phyloP scores from a whole-genome alignment of 1,139 yeast species.

The Debaryomyces sp. region DNA sequence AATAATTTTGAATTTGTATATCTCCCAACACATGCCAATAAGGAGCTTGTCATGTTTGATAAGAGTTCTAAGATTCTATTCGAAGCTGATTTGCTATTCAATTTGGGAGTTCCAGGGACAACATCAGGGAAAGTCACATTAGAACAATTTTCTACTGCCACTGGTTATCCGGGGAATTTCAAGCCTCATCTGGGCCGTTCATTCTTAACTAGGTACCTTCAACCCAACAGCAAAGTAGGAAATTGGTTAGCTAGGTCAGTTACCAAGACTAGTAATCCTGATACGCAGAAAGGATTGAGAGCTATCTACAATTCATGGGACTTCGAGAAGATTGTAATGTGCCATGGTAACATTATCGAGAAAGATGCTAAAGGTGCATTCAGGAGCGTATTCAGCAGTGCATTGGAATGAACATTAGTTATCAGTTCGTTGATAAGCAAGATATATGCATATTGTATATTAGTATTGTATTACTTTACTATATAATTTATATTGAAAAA shows the following conservation, averaged over 20 bases:
- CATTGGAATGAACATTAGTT: not conserved
- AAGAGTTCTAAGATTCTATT: conserved; percentile 47
- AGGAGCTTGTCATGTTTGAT: conserved; percentile 57
- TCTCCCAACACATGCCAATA: conserved; percentile 55
- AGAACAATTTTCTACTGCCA: conserved; percentile 47
- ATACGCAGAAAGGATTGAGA: conserved; percentile 27
- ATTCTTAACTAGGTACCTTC: conserved; percentile 36
- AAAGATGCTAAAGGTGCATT: conserved; percentile 38
- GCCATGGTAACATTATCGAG: conserved; percentile 62
- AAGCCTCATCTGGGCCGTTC: conserved; percentile 47
- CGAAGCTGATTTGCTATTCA: conserved; percentile 61
- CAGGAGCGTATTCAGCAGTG: conserved; percentile 6
- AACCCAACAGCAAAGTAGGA: conserved; percentile 41
- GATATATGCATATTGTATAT: not conserved
- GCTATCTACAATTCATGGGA: conserved; percentile 43
- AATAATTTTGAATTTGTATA: conserved; percentile 56
- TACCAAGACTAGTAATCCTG: conserved; percentile 1
- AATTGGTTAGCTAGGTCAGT: conserved; percentile 32
- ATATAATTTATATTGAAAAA: not conserved
- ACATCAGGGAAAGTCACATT: conserved; percentile 18
- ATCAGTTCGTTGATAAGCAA: not conserved
- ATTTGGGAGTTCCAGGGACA: conserved; percentile 36
- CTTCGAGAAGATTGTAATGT: conserved; percentile 52
- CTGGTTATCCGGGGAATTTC: conserved; percentile 30
- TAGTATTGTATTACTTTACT: not conserved